phyloP scores from a whole-genome alignment of 1,284 basidiomycete species.

The Sparassis latifolia region DNA sequence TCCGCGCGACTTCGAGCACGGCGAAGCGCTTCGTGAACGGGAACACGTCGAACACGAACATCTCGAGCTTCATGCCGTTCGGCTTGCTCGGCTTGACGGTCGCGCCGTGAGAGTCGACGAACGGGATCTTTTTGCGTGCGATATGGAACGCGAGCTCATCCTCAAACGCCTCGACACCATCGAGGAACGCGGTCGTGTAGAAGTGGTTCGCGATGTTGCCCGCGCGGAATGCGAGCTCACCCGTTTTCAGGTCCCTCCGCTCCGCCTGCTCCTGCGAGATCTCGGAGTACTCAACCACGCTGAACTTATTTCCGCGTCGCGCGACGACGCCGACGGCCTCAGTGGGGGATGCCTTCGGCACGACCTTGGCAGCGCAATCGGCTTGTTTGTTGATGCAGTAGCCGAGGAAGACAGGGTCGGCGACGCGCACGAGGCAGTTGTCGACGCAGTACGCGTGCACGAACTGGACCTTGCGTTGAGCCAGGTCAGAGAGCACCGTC shows the following conservation, averaged over 20 bases:
- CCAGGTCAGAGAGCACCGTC: constrained; percentile 84
- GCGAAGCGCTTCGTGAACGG: constrained; percentile 83
- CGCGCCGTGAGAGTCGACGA: constrained; percentile 65
- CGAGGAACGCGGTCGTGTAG: constrained; percentile 87
- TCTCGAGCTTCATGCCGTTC: constrained; percentile 99
- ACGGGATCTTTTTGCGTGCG: constrained; percentile 95
- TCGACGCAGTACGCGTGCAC: constrained; percentile 97
- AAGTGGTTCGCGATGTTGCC: constrained; percentile 99
- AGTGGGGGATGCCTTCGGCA: constrained; percentile 80
- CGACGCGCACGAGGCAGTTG: constrained; percentile 97
- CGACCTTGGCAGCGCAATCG: constrained; percentile 94
- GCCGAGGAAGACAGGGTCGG: constrained; percentile 95
- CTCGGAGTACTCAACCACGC: constrained; percentile 97
- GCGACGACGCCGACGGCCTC: constrained; percentile 97
- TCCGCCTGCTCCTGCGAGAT: constrained; percentile 86
- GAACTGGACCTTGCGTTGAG: constrained; percentile 75
- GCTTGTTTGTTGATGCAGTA: constrained; percentile 84
- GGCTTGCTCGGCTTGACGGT: constrained; percentile 76
- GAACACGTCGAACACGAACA: constrained; percentile 99
- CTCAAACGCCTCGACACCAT: constrained; percentile 80
- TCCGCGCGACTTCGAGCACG: constrained; percentile 84
- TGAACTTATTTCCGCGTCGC: constrained; percentile 73
- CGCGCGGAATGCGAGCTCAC: constrained; percentile 85
- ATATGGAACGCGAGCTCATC: constrained; percentile 93
- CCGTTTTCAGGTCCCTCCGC: constrained; percentile 59